Percentiles rank a stretch among this genome's conserved stretches.
Conservation (phyloP, 2,329 filamentous ascomycete genomes). For the Amauroascus verrucosus region DNA sequence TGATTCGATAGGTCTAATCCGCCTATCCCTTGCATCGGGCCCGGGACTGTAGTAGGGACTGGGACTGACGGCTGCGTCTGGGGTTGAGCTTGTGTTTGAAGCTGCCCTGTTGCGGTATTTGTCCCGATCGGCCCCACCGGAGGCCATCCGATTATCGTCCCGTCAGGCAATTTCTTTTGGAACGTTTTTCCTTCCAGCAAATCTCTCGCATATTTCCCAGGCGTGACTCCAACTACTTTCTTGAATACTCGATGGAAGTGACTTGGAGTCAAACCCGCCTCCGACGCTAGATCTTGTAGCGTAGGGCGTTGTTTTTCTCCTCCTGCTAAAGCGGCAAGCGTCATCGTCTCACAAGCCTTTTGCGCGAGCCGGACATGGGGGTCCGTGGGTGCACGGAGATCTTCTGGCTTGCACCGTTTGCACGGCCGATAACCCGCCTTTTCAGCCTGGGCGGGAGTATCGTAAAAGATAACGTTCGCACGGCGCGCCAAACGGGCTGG, state of each 20-base stretch:
- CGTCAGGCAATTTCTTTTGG: constrained; percentile 15
- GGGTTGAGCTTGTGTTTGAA: not conserved
- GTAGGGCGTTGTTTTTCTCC: constrained; percentile 25
- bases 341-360: constrained; percentile 26
- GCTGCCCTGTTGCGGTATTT: not conserved
- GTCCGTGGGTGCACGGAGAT: constrained; percentile 21
- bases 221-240: constrained; percentile 42
- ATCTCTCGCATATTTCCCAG: constrained; percentile 31
- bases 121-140: not conserved
- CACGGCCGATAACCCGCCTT: constrained; percentile 45
- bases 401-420: constrained; percentile 46
- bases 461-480: constrained; percentile 48
- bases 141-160: constrained; percentile 13
- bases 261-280: constrained; percentile 41
- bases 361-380: constrained; percentile 26
- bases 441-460: constrained; percentile 39
- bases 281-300: constrained; percentile 38
- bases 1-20: constrained; percentile 4
- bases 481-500: constrained; percentile 48
- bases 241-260: constrained; percentile 50
- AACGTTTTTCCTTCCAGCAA: constrained; percentile 16
- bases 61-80: not conserved
- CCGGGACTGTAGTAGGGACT: not conserved
- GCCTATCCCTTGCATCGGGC: constrained; percentile 1
- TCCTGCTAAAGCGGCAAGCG: constrained; percentile 19